Evolutionary conservation across 306 rosid species (phyloP), one percentile per base, ranked within the genome.

Genomic region (Citrullus mucosospermus): DNA sequence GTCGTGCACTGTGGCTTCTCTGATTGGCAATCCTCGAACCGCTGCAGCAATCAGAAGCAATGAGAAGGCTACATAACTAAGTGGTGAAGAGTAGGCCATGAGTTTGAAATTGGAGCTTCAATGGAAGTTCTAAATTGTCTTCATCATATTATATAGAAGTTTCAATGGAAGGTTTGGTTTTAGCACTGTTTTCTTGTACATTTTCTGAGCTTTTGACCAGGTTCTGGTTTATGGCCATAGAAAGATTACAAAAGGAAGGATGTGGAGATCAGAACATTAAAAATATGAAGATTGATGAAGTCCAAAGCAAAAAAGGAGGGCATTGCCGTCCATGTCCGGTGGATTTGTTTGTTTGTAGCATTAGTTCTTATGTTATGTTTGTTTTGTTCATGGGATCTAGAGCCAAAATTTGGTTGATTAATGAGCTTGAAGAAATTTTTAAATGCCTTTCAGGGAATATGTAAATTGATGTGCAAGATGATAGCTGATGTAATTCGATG

Each of bases 1-100:
- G 43, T 86, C 85, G n/a, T 74, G n/a, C 15, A 90, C 58, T 8
- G 83, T 76, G 75, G 89, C 90, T 85, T 90, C 90, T 58, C 46
- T 81, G 55, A 88, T 63, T 14, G 81, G 50, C 9, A 63, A 28
- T 8, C 53, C 60, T 15, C 67, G 73, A 51, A 50, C 79, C 8
- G 11, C 32, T 3, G 20, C 41, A 9, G 68, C 28, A 85, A 85
- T 11, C 9, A 81, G 32, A n/a, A 83, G 77, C 75, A 87, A 25
- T 1, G n/a, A 51, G 36, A 75, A 59, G 76, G 54, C 6, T 63
- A 79, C 30, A 56, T 75, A 78, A 67, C 46, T 2, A 53, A 25
- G 28, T 53, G 73, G 78, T 65, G 76, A 58, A 68, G 44, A 60
- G 80, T 57, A 18, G 22, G 86, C 83, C 85, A 87, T 75, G 53